Evolutionary conservation across 176 grass and related monocot genomes (phyloP).

Genomic region (Themeda triandra): DNA sequence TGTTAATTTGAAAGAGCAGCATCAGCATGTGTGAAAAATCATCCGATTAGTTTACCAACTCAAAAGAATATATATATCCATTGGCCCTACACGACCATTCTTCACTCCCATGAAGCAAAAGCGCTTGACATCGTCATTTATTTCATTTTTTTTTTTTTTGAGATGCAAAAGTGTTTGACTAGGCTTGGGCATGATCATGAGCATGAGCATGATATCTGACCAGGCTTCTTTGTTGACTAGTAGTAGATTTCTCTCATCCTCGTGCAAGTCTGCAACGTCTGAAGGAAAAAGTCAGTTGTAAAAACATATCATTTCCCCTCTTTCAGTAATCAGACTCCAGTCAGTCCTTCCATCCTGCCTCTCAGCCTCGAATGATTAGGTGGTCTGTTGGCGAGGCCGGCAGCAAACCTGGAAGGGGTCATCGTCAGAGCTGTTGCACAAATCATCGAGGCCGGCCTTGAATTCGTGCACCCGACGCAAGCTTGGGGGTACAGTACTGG

Average conservation of each 20-base stretch:
- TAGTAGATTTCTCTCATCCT: background rate
- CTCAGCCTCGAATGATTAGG: no score
- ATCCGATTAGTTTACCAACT: background rate
- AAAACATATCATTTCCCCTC: background rate
- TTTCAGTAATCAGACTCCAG: background rate
- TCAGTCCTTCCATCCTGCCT: no score
- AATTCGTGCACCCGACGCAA: slow-evolving; percentile 25
- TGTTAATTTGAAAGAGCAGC: background rate
- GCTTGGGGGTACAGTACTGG: background rate
- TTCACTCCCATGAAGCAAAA: background rate
- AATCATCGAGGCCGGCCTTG: background rate
- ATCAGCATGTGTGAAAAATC: background rate
- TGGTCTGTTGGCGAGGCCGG: background rate
- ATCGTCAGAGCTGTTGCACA: background rate
- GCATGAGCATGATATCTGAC: background rate
- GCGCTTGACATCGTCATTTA: background rate
- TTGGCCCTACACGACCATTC: background rate
- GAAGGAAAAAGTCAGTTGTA: slow-evolving; percentile 16
- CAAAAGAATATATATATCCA: background rate
- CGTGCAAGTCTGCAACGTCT: background rate
- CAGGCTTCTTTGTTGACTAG: background rate
- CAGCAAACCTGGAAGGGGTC: slow-evolving; percentile 5
- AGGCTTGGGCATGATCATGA: background rate
- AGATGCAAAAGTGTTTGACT: slow-evolving; percentile 13
- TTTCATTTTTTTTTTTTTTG: background rate